A percentile compares a stretch with the other conserved stretches of the same genome.
Evolutionary conservation across 495 filamentous ascomycete genomes (phyloP).

Genomic region (Entonaema liquescens): DNA sequence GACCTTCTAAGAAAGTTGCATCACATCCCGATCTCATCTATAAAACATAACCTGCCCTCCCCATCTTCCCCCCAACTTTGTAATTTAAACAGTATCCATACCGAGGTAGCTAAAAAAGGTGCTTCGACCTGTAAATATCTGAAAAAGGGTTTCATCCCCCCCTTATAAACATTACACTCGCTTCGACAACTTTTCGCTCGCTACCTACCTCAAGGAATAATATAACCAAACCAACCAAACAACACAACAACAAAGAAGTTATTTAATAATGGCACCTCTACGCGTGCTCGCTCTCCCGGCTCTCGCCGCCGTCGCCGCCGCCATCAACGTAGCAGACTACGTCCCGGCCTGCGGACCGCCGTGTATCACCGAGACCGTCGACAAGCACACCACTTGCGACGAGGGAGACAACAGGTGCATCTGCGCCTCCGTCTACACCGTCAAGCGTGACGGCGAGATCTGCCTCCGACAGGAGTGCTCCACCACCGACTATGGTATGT

Average conservation of each 20-base stretch:
- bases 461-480: slow-evolving; percentile 43
- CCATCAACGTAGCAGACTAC: slow-evolving; percentile 49
- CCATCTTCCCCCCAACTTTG: slow-evolving; percentile 1
- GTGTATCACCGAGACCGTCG: slow-evolving; percentile 51
- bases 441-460: slow-evolving; percentile 46
- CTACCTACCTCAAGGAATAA: slow-evolving; percentile 17
- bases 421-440: slow-evolving; percentile 48
- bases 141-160: neutral
- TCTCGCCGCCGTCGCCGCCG: slow-evolving; percentile 48
- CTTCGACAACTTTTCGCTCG: slow-evolving; percentile 26
- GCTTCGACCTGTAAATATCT: too few relatives aligned
- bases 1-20: slow-evolving; percentile 28
- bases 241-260: neutral
- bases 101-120: neutral
- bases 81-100: slow-evolving; percentile 1
- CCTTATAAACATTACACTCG: slow-evolving; percentile 1
- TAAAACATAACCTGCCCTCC: slow-evolving; percentile 21
- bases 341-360: slow-evolving; percentile 52
- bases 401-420: slow-evolving; percentile 54
- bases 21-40: slow-evolving; percentile 20
- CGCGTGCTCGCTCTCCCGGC: slow-evolving; percentile 46
- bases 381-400: slow-evolving; percentile 47
- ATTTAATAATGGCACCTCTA: slow-evolving; percentile 42
- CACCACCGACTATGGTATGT: slow-evolving; percentile 44
- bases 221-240: slow-evolving; percentile 1